Conservation (phyloP, 2,329 filamentous ascomycete species). For the Mycosphaerella arachidis region DNA sequence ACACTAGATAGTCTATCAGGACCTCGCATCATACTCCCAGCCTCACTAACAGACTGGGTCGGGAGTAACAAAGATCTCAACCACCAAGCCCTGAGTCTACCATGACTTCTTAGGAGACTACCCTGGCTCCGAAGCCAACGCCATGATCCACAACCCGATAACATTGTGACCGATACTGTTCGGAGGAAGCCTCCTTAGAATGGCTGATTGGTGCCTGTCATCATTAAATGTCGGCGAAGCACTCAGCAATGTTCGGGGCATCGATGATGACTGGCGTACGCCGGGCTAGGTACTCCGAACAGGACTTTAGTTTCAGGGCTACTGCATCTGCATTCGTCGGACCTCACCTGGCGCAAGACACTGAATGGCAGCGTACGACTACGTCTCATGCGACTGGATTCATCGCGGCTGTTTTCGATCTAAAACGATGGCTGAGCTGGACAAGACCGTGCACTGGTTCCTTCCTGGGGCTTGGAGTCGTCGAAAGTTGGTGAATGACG, state of each 20-base stretch:
- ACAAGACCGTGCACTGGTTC: constrained; percentile 34
- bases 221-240: constrained; percentile 12
- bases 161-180: constrained; percentile 14
- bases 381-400: constrained; percentile 34
- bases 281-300: constrained; percentile 13
- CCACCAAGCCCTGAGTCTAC: constrained; percentile 10
- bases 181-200: constrained; percentile 17
- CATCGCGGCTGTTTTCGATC: constrained; percentile 29
- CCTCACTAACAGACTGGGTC: neutral
- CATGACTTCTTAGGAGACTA: constrained; percentile 16
- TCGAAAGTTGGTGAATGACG: constrained; percentile 24
- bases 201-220: constrained; percentile 9
- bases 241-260: constrained; percentile 6
- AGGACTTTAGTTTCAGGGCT: constrained; percentile 35
- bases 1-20: constrained; percentile 2
- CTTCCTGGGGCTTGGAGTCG: constrained; percentile 32
- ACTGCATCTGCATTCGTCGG: constrained; percentile 39
- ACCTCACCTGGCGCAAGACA: constrained; percentile 33
- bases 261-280: constrained; percentile 8
- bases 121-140: constrained; percentile 17
- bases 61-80: constrained; percentile 21
- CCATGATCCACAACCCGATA: constrained; percentile 3
- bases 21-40: constrained; percentile 5
- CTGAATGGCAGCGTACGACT: constrained; percentile 35
- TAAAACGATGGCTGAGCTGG: constrained; percentile 34